Percentiles rank a stretch among this genome's conserved stretches.
These are phyloP conservation scores for Lactarius sanguifluus DNA, from an alignment of 768 basidiomycete species.

Conservation along the genomic window DNA sequence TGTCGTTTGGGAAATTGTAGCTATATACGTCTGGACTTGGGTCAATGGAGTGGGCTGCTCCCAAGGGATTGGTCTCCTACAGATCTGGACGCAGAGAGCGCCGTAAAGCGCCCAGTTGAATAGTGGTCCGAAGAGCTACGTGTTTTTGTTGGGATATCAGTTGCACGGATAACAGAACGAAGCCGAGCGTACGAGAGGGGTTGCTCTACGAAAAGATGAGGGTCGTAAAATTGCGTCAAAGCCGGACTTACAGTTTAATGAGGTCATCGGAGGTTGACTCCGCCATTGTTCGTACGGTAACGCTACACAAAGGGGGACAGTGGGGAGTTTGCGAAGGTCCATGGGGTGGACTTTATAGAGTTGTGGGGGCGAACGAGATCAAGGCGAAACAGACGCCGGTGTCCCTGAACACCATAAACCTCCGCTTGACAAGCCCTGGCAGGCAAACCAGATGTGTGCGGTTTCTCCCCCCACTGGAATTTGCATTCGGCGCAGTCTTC, in stretches of 20 bases:
- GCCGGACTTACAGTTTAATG: not conserved
- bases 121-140: not conserved
- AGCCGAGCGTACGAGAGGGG: not conserved
- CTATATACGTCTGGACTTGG: not conserved
- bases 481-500: not conserved
- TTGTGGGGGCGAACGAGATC: not conserved
- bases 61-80: constrained; percentile 23
- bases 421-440: not conserved
- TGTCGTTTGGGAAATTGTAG: constrained; percentile 1
- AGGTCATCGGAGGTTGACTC: not conserved
- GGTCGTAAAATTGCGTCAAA: not conserved
- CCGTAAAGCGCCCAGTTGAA: not conserved
- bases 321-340: not conserved
- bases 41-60: not conserved
- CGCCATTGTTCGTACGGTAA: not conserved
- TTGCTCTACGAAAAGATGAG: not conserved
- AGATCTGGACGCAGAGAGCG: constrained; percentile 14
- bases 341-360: not conserved
- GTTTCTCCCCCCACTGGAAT: not conserved
- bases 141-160: constrained; percentile 3
- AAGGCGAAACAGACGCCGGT: not conserved
- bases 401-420: not conserved
- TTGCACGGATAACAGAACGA: not conserved
- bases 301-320: not conserved
- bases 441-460: not conserved